Conservation (phyloP, 805 yeast species). For the Lachancea fermentati region DNA sequence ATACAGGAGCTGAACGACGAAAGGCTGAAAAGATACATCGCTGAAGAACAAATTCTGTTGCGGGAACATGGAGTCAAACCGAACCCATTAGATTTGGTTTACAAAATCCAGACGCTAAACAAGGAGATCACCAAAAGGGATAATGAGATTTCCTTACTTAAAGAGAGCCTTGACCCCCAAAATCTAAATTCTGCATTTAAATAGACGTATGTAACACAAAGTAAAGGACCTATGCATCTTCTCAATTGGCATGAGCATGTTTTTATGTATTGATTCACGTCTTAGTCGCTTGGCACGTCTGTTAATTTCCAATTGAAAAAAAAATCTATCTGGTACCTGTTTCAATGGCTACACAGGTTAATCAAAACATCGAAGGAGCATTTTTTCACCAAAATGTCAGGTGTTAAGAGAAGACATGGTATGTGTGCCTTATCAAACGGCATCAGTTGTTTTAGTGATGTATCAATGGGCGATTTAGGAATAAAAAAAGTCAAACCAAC, state of each 20-base stretch:
- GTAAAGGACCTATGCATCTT: not conserved
- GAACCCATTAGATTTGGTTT: conserved; percentile 48
- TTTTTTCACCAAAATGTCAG: conserved; percentile 6
- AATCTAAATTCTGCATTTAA: not conserved
- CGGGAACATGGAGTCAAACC: conserved; percentile 50
- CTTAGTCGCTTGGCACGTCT: not conserved
- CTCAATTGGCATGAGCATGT: too few relatives aligned
- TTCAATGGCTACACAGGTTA: too few relatives aligned
- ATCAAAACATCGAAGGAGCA: too few relatives aligned
- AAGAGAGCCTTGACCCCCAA: not conserved
- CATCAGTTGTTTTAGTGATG: too few relatives aligned
- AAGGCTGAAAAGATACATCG: conserved; percentile 56
- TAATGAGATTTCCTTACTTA: conserved; percentile 17
- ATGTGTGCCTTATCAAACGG: conserved; percentile 1
- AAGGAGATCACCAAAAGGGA: conserved; percentile 43
- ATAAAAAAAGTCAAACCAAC: too few relatives aligned
- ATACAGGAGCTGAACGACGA: conserved; percentile 58
- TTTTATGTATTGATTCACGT: too few relatives aligned
- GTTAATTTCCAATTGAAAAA: too few relatives aligned
- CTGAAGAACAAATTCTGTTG: conserved; percentile 63
- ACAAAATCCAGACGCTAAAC: conserved; percentile 50
- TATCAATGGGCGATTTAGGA: too few relatives aligned
- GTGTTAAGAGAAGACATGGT: conserved; percentile 9
- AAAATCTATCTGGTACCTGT: too few relatives aligned
- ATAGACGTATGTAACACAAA: not conserved